These are phyloP conservation scores for Diaporthe vaccinii DNA, from an alignment of 2,329 filamentous ascomycete species.

Conservation along the genomic window DNA sequence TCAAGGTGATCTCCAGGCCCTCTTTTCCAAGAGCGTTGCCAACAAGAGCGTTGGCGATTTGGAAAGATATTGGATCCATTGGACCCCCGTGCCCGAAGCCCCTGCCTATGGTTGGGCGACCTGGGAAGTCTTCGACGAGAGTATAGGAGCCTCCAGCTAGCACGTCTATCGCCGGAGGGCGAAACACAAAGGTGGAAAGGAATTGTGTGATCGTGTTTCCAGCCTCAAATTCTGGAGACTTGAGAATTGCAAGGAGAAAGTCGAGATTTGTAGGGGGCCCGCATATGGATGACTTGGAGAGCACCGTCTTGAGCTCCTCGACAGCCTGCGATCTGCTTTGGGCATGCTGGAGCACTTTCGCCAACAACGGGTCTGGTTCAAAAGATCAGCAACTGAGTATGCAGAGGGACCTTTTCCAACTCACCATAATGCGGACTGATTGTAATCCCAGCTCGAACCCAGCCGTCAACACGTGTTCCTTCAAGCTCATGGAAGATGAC, in stretches of 20 bases:
- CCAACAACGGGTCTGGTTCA: constrained; percentile 63
- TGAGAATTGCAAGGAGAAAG: constrained; percentile 65
- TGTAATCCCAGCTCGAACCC: constrained; percentile 69
- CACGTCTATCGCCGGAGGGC: constrained; percentile 66
- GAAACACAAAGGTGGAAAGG: constrained; percentile 63
- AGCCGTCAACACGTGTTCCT: constrained; percentile 72
- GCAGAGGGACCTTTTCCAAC: not conserved
- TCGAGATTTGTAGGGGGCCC: constrained; percentile 71
- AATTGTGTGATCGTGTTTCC: constrained; percentile 71
- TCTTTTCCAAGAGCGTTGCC: constrained; percentile 67
- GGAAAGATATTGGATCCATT: constrained; percentile 72
- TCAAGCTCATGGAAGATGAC: constrained; percentile 66
- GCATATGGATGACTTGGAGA: constrained; percentile 61
- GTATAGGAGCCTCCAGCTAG: constrained; percentile 69
- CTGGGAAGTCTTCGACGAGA: constrained; percentile 70
- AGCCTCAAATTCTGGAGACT: constrained; percentile 57
- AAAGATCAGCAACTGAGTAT: not conserved
- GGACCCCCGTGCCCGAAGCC: constrained; percentile 72
- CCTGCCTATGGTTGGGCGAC: constrained; percentile 66
- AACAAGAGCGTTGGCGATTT: constrained; percentile 71
- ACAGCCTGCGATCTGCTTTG: constrained; percentile 56
- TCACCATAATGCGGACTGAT: constrained; percentile 70
- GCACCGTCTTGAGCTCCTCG: constrained; percentile 56
- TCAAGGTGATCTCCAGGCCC: constrained; percentile 71
- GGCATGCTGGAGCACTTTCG: constrained; percentile 70